phyloP scores from a whole-genome alignment of 2,329 filamentous ascomycete species.

The Anthostomella pinea region DNA sequence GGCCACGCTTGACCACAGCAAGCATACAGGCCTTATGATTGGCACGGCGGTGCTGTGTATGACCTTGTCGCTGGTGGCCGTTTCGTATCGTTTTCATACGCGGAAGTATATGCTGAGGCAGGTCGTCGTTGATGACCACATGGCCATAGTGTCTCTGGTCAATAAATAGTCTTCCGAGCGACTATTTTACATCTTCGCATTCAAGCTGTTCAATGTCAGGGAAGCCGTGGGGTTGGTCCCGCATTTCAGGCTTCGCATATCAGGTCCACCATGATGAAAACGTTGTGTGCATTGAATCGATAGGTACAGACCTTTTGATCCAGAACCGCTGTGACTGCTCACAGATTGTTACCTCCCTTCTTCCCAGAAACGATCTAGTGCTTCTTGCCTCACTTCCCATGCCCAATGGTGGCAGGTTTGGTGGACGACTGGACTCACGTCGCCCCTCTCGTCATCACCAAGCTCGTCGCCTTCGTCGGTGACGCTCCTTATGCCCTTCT shows the following conservation, averaged over 20 bases:
- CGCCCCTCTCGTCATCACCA: constrained; percentile 35
- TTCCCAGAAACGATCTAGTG: constrained; percentile 46
- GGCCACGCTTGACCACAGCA: neutral
- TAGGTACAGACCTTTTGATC: too few species aligned
- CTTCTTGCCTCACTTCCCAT: constrained; percentile 48
- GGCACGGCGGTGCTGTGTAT: constrained; percentile 2
- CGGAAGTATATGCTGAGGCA: constrained; percentile 1
- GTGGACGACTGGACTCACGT: constrained; percentile 54
- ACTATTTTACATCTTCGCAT: too few species aligned
- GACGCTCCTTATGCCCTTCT: constrained; percentile 39
- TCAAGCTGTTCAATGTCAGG: too few species aligned
- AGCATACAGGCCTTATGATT: neutral
- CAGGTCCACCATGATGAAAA: too few species aligned
- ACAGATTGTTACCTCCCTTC: constrained; percentile 18
- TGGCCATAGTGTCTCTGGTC: constrained; percentile 2
- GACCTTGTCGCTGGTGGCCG: neutral
- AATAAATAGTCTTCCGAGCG: too few species aligned
- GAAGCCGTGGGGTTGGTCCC: too few species aligned
- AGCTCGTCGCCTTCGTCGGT: constrained; percentile 44
- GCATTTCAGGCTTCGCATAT: too few species aligned
- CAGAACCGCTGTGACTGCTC: too few species aligned
- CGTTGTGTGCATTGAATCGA: too few species aligned
- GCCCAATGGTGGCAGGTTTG: constrained; percentile 58
- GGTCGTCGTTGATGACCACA: constrained; percentile 2
- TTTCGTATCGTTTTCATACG: constrained; percentile 1